These are phyloP conservation scores for Blastobotrys attinorum DNA, from an alignment of 805 yeast genomes.

Conservation along the genomic window DNA sequence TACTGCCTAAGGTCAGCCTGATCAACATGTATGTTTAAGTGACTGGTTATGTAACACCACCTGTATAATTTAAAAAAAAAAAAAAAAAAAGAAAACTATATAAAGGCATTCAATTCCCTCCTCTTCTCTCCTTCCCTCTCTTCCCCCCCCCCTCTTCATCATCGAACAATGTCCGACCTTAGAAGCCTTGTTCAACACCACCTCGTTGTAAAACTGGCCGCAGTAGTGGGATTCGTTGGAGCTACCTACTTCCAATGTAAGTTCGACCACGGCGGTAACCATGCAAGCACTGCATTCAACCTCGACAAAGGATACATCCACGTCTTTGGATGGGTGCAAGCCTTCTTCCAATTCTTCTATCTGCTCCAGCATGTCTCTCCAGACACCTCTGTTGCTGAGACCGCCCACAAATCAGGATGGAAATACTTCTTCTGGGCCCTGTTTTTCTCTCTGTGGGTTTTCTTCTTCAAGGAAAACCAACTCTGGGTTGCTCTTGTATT, in stretches of 20 bases:
- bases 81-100: no score
- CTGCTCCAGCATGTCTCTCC: slow-evolving; percentile 4
- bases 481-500: slow-evolving; percentile 1
- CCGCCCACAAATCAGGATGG: slow-evolving; percentile 1
- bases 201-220: not conserved
- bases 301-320: not conserved
- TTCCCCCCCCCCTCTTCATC: no score
- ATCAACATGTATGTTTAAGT: no score
- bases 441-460: slow-evolving; percentile 3
- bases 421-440: slow-evolving; percentile 1
- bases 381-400: slow-evolving; percentile 1
- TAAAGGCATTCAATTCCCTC: no score
- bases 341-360: slow-evolving; percentile 2
- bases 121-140: no score
- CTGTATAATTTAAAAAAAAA: no score
- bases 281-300: not conserved
- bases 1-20: no score
- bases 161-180: no score
- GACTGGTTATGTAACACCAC: no score
- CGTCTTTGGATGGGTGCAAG: not conserved
- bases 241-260: not conserved
- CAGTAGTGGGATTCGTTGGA: slow-evolving; percentile 3
- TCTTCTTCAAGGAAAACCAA: not conserved
- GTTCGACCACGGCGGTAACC: not conserved
- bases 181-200: not conserved